Conservation (phyloP, 306 rosid species). For the Medicago arabica region DNA sequence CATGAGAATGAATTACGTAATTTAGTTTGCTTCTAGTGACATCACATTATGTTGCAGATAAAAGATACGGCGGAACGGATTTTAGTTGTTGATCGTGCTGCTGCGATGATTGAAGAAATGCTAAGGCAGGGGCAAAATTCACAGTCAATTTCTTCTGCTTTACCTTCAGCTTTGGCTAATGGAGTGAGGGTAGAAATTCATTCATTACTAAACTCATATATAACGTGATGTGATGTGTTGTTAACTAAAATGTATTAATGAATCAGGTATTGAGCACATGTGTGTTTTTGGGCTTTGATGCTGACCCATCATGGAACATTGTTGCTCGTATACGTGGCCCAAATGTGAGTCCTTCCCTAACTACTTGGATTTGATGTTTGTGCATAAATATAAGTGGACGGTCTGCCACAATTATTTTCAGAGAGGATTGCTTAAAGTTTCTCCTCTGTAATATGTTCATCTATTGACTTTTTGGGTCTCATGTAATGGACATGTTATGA, state of each 20-base stretch:
- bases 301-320: slow-evolving; percentile 79
- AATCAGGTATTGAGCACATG: slow-evolving; percentile 62
- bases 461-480: slow-evolving; percentile 12
- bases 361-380: slow-evolving; percentile 29
- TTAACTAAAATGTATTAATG: slow-evolving; percentile 26
- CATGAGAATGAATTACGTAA: slow-evolving; percentile 2
- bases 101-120: slow-evolving; percentile 96
- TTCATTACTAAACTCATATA: slow-evolving; percentile 27
- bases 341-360: slow-evolving; percentile 65
- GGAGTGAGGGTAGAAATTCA: slow-evolving; percentile 62
- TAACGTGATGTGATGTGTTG: slow-evolving; percentile 38
- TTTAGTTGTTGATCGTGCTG: slow-evolving; percentile 88
- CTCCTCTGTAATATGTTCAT: slow-evolving; percentile 16
- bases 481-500: slow-evolving; percentile 30
- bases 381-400: slow-evolving; percentile 22
- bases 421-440: slow-evolving; percentile 34
- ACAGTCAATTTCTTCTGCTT: slow-evolving; percentile 50
- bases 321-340: slow-evolving; percentile 93
- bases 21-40: slow-evolving; percentile 45
- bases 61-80: slow-evolving; percentile 88
- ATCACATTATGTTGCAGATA: slow-evolving; percentile 57
- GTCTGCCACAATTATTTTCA: background rate
- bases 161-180: slow-evolving; percentile 48
- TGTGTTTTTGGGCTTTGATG: slow-evolving; percentile 86
- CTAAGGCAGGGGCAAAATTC: slow-evolving; percentile 66